A percentile compares a stretch with the other conserved stretches of the same genome.
Evolutionary conservation across 257 asterid species (phyloP).

Genomic region (Lantana camara): DNA sequence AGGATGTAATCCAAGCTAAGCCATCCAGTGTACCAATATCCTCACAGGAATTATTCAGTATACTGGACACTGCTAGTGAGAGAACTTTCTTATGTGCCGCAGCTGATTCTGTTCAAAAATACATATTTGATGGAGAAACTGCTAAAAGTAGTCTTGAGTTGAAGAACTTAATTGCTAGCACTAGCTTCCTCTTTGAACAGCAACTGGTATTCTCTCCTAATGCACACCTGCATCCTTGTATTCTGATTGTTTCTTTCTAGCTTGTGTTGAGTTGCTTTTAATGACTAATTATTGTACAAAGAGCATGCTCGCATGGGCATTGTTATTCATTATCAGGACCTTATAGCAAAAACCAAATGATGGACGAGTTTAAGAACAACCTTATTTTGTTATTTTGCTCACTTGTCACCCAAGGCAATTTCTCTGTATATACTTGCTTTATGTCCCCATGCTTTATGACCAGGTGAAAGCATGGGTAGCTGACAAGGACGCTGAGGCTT

Average conservation of each 20-base stretch:
- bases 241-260: too few relatives aligned
- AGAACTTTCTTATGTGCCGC: constrained; percentile 75
- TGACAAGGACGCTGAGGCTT: constrained; percentile 75
- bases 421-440: not conserved
- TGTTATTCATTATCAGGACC: not conserved
- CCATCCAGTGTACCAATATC: constrained; percentile 56
- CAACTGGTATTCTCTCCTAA: constrained; percentile 58
- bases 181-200: constrained; percentile 70
- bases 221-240: not conserved
- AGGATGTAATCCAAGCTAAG: constrained; percentile 63
- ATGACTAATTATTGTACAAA: not conserved
- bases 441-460: constrained; percentile 20
- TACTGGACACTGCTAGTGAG: constrained; percentile 83
- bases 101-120: constrained; percentile 63
- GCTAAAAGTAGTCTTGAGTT: constrained; percentile 52
- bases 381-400: not conserved
- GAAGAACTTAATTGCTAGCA: constrained; percentile 68
- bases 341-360: not conserved
- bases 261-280: not conserved
- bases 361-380: not conserved
- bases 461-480: constrained; percentile 81
- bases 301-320: not conserved
- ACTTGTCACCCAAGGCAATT: not conserved
- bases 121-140: constrained; percentile 61
- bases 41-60: constrained; percentile 55